Conservation (phyloP, 2,329 filamentous ascomycete species). For the Berkeleyomyces rouxiae region DNA sequence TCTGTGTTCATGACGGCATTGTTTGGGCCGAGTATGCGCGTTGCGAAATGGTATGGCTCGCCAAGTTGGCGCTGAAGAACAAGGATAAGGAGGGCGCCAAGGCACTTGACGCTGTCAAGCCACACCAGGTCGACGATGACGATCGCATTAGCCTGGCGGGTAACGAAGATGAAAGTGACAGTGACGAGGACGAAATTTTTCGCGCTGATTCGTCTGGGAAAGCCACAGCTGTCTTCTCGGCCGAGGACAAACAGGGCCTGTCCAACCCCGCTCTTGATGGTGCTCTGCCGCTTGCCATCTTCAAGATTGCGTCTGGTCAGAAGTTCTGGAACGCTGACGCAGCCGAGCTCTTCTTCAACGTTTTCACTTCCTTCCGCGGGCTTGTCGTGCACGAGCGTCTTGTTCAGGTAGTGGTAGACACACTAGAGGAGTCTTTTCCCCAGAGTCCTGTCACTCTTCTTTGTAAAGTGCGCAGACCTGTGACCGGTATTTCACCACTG, state of each 20-base stretch:
- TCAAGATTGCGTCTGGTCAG: slow-evolving; percentile 70
- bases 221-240: slow-evolving; percentile 28
- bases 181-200: slow-evolving; percentile 26
- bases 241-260: slow-evolving; percentile 37
- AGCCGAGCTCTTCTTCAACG: slow-evolving; percentile 62
- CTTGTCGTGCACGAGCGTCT: slow-evolving; percentile 42
- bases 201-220: slow-evolving; percentile 29
- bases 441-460: slow-evolving; percentile 45
- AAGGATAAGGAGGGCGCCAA: slow-evolving; percentile 24
- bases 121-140: slow-evolving; percentile 33
- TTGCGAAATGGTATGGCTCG: slow-evolving; percentile 83
- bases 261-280: slow-evolving; percentile 74
- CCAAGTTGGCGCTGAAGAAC: slow-evolving; percentile 51
- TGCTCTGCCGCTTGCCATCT: slow-evolving; percentile 86
- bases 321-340: slow-evolving; percentile 49
- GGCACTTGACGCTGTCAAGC: slow-evolving; percentile 25
- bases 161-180: slow-evolving; percentile 27
- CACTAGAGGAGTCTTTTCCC: slow-evolving; percentile 43
- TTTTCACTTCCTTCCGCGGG: slow-evolving; percentile 54
- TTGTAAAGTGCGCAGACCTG: slow-evolving; percentile 54
- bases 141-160: slow-evolving; percentile 27
- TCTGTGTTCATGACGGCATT: slow-evolving; percentile 57
- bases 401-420: slow-evolving; percentile 54
- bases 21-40: slow-evolving; percentile 85
- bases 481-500: slow-evolving; percentile 45